A percentile compares a stretch with the other conserved stretches of the same genome.
These are phyloP conservation scores for Eutypa lata DNA, from an alignment of 2,329 filamentous ascomycete species.

Conservation along the genomic window DNA sequence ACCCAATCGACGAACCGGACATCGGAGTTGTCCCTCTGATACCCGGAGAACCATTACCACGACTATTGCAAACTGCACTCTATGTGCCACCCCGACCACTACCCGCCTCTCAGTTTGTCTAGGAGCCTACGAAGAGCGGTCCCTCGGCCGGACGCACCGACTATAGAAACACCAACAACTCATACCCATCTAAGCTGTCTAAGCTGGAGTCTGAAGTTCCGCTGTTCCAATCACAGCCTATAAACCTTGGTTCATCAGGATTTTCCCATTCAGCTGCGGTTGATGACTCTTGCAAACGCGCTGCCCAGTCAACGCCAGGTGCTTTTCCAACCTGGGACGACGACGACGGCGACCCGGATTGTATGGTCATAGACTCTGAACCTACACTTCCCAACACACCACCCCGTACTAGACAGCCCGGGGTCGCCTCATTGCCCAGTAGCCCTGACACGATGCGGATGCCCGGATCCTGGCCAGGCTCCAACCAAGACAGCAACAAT, in stretches of 20 bases:
- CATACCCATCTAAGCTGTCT: not conserved
- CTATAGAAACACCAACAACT: not conserved
- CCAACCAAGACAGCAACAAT: constrained; percentile 2
- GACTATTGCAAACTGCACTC: not conserved
- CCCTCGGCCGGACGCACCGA: not conserved
- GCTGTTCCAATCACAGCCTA: not conserved
- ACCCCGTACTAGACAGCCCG: not conserved
- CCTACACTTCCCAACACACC: not conserved
- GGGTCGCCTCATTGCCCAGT: no score
- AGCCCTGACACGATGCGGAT: constrained; percentile 1
- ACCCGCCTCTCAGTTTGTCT: not conserved
- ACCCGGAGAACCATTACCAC: not conserved
- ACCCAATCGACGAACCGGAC: not conserved
- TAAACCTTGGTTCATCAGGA: not conserved
- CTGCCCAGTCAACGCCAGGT: not conserved
- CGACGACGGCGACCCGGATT: not conserved
- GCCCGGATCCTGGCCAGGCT: constrained; percentile 16
- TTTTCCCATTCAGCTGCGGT: not conserved
- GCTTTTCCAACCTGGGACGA: not conserved
- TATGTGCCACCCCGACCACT: not conserved
- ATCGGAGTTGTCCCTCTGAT: not conserved
- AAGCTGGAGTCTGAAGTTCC: not conserved
- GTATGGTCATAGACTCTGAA: not conserved
- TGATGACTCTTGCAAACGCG: not conserved
- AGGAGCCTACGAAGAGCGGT: not conserved